Conservation (phyloP, 2,329 filamentous ascomycete genomes). For the Thyridium curvatum region DNA sequence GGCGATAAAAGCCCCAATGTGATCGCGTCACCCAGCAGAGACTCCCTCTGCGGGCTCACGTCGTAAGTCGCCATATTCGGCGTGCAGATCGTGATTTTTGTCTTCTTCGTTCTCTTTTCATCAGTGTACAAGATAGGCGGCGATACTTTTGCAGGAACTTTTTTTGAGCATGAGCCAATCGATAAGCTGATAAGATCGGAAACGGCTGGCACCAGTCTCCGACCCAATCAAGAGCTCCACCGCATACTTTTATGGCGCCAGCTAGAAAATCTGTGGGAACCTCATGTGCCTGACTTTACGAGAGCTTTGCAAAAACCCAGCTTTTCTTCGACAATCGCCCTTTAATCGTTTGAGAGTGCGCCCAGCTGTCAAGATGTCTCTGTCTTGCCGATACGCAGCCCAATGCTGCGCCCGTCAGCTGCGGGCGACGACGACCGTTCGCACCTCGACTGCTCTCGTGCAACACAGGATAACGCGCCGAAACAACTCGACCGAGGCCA, state of each 20-base stretch:
- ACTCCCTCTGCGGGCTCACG: constrained; percentile 46
- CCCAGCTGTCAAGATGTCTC: constrained; percentile 44
- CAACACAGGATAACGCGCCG: constrained; percentile 57
- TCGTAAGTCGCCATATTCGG: constrained; percentile 49
- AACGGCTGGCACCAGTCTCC: neutral
- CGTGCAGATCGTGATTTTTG: constrained; percentile 12
- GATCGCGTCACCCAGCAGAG: constrained; percentile 47
- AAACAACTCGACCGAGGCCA: constrained; percentile 81
- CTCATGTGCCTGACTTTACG: neutral
- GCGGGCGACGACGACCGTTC: constrained; percentile 39
- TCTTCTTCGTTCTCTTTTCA: constrained; percentile 5
- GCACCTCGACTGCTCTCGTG: constrained; percentile 36
- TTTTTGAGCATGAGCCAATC: constrained; percentile 10
- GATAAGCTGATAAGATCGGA: too few species aligned
- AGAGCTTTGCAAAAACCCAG: constrained; percentile 6
- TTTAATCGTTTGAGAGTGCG: constrained; percentile 4
- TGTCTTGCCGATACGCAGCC: constrained; percentile 57
- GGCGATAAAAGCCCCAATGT: constrained; percentile 56
- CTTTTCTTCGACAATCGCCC: constrained; percentile 4
- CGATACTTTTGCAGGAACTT: constrained; percentile 11
- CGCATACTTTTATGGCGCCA: too few species aligned
- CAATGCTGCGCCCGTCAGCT: constrained; percentile 60
- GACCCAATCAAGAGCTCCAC: constrained; percentile 1
- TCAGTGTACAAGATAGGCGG: too few species aligned
- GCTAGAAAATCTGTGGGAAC: constrained; percentile 15